Evolutionary conservation across 2,329 filamentous ascomycete genomes (phyloP).

Genomic region (Karstenula rhodostoma): DNA sequence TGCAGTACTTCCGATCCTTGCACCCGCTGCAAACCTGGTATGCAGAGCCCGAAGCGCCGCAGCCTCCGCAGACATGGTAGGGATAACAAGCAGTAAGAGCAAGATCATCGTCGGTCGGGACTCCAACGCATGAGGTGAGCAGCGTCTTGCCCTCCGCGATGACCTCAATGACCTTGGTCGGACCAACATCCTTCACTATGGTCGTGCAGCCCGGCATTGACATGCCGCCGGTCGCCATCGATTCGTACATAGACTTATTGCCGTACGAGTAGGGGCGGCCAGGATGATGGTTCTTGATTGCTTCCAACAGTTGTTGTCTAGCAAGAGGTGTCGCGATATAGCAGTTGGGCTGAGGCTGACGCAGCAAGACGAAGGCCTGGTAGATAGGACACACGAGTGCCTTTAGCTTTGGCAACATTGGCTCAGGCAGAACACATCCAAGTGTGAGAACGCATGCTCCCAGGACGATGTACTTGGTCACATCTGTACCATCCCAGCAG

Average conservation of each 20-base stretch:
- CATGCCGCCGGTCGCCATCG: no score
- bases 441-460: neutral
- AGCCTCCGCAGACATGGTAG: neutral
- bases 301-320: neutral
- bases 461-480: no score
- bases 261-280: neutral
- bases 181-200: no score
- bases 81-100: neutral
- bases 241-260: no score
- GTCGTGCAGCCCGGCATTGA: no score
- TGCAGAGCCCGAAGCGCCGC: neutral
- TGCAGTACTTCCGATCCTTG: neutral
- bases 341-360: neutral
- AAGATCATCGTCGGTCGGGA: neutral
- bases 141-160: no score
- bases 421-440: neutral
- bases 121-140: no score
- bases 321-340: neutral
- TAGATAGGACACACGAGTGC: neutral
- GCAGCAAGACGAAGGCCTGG: neutral
- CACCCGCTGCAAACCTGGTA: neutral
- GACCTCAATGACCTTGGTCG: no score
- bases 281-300: neutral
- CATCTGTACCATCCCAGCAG: no score
- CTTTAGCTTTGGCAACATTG: neutral